A percentile compares a stretch with the other conserved stretches of the same genome.
These are phyloP conservation scores for Thielaviopsis punctulata DNA, from an alignment of 2,329 filamentous ascomycete genomes.

Conservation along the genomic window DNA sequence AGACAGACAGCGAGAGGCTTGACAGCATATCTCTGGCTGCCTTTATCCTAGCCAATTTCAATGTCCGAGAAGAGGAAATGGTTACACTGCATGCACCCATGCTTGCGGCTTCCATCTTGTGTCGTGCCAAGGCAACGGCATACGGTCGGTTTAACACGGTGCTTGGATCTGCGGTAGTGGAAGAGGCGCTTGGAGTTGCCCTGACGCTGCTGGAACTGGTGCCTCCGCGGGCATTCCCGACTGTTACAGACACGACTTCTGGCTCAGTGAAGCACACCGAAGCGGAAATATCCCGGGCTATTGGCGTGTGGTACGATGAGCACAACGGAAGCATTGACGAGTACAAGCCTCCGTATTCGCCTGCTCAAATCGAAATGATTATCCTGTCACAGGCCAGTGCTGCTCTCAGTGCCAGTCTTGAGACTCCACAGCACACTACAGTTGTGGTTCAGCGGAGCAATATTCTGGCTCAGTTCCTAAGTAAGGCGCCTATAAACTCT, in stretches of 20 bases:
- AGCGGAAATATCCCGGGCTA: constrained; percentile 37
- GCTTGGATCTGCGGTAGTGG: constrained; percentile 33
- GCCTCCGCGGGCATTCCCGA: constrained; percentile 44
- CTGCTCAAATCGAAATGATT: constrained; percentile 36
- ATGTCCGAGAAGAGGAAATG: constrained; percentile 94
- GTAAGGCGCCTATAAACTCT: constrained; percentile 24
- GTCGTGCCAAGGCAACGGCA: constrained; percentile 5
- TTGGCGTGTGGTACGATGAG: constrained; percentile 49
- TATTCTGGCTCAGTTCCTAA: constrained; percentile 39
- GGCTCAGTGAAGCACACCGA: constrained; percentile 5
- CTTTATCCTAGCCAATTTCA: constrained; percentile 79
- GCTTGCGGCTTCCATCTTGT: constrained; percentile 44
- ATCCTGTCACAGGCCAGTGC: constrained; percentile 37
- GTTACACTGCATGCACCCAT: constrained; percentile 68
- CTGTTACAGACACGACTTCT: constrained; percentile 13
- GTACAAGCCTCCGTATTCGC: constrained; percentile 39
- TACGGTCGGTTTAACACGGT: constrained; percentile 23
- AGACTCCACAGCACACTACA: constrained; percentile 22
- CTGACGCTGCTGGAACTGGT: constrained; percentile 44
- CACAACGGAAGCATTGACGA: constrained; percentile 55
- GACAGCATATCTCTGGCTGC: constrained; percentile 55
- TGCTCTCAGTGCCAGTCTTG: constrained; percentile 31
- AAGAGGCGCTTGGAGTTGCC: constrained; percentile 29
- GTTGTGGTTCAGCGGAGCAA: constrained; percentile 41
- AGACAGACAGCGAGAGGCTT: constrained; percentile 27